Evolutionary conservation across 306 rosid genomes (phyloP).

Genomic region (Pyrus bretschneideri): DNA sequence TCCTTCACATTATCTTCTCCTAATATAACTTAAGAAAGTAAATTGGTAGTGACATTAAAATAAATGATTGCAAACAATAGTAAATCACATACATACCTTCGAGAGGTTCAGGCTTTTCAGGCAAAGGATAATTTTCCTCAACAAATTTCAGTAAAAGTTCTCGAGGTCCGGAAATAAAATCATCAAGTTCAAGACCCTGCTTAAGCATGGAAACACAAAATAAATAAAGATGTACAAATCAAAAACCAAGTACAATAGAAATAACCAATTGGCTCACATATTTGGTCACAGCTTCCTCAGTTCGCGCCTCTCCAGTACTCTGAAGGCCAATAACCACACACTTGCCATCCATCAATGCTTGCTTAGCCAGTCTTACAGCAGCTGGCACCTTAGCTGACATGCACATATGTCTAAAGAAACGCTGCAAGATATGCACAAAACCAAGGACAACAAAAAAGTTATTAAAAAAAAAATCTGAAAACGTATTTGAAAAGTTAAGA

Average conservation of each 20-base stretch:
- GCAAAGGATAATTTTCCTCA: slow-evolving; percentile 95
- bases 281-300: slow-evolving; percentile 97
- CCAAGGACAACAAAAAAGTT: slow-evolving; percentile 5
- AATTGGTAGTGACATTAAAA: slow-evolving; percentile 13
- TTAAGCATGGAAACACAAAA: not conserved
- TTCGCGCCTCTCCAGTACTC: slow-evolving; percentile 99
- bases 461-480: not conserved
- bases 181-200: slow-evolving; percentile 96
- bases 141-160: slow-evolving; percentile 91
- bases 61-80: slow-evolving; percentile 15
- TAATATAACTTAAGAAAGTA: slow-evolving; percentile 22
- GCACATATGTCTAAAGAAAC: slow-evolving; percentile 95
- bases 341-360: slow-evolving; percentile 71
- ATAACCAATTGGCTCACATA: slow-evolving; percentile 56
- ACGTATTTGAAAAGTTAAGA: not conserved
- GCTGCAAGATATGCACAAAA: slow-evolving; percentile 49
- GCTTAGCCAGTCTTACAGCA: slow-evolving; percentile 75
- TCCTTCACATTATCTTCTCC: slow-evolving; percentile 94
- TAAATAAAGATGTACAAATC: slow-evolving; percentile 5
- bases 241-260: slow-evolving; percentile 9
- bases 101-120: slow-evolving; percentile 87
- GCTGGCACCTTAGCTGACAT: slow-evolving; percentile 99
- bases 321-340: slow-evolving; percentile 98
- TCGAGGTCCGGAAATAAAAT: slow-evolving; percentile 96
- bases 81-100: slow-evolving; percentile 45